Percentiles rank a stretch among this genome's conserved stretches.
Evolutionary conservation across 2,329 filamentous ascomycete species (phyloP).

Genomic region (Botrytis galanthina): DNA sequence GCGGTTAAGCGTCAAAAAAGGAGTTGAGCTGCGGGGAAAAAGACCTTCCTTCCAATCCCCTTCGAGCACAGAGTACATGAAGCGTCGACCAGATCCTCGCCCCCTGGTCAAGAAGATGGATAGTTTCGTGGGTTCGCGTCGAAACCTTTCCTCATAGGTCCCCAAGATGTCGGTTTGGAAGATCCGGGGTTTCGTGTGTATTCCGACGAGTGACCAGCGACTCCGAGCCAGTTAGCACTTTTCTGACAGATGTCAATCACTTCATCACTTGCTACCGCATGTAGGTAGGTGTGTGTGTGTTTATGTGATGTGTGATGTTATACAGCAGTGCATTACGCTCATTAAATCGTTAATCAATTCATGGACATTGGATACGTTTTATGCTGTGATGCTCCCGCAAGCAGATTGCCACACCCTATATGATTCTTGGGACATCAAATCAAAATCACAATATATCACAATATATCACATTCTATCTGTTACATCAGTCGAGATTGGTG

Average conservation of each 20-base stretch:
- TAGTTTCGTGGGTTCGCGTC: background rate
- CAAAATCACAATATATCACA: background rate
- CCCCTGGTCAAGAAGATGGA: background rate
- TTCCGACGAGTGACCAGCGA: background rate
- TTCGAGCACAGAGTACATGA: background rate
- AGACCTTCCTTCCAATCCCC: background rate
- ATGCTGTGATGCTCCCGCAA: background rate
- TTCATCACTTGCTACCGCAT: background rate
- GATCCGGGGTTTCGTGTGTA: conserved; percentile 1
- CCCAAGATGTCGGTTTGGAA: conserved; percentile 9
- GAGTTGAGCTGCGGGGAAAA: background rate
- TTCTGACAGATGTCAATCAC: background rate
- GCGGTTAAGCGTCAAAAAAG: background rate
- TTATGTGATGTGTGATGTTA: background rate
- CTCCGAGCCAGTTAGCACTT: background rate
- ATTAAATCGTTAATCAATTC: background rate
- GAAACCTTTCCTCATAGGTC: background rate
- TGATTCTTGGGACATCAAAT: background rate
- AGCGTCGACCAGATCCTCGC: background rate
- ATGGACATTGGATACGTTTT: background rate
- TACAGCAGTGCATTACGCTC: background rate
- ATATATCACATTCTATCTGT: background rate
- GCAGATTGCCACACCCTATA: background rate
- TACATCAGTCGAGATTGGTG: background rate
- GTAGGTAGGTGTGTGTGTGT: background rate